These are phyloP conservation scores for Kwoniella shivajii DNA, from an alignment of 1,284 basidiomycete genomes.

Conservation along the genomic window DNA sequence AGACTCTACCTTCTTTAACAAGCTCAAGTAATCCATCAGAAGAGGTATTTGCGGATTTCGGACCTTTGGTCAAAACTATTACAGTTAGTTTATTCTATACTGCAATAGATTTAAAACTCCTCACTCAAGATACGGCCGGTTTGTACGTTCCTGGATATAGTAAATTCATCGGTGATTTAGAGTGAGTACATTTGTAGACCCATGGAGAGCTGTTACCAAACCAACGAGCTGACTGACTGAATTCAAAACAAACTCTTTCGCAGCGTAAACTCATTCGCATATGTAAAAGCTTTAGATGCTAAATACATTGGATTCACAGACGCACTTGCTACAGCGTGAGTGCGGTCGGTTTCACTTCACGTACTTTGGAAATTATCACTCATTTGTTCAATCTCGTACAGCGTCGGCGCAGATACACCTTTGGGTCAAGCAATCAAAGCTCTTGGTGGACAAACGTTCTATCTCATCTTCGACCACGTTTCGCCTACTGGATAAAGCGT, in stretches of 20 bases:
- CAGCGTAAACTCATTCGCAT: not conserved
- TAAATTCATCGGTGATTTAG: not conserved
- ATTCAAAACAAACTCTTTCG: not conserved
- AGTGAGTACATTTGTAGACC: not conserved
- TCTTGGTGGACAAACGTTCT: conserved; percentile 2
- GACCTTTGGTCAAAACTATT: not conserved
- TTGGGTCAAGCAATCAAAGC: not conserved
- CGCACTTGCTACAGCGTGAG: not conserved
- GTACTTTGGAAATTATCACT: not conserved
- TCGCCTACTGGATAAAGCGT: not conserved
- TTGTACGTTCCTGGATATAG: not conserved
- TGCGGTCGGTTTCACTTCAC: not conserved
- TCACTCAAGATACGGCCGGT: conserved; percentile 1
- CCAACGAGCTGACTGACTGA: not conserved
- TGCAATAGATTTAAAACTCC: not conserved
- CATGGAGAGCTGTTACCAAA: not conserved
- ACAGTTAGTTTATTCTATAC: not conserved
- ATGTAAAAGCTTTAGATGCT: not conserved
- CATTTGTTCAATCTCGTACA: not conserved
- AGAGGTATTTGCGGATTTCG: not conserved
- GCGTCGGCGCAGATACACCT: not conserved
- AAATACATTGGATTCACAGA: not conserved
- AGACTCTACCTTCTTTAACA: not conserved
- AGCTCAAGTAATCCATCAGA: not conserved
- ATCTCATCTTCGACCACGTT: conserved; percentile 4